Percentiles rank a stretch among this genome's conserved stretches.
These are phyloP conservation scores for Plasmodium knowlesi DNA, from an alignment of 169 alveolate genomes.

Conservation along the genomic window DNA sequence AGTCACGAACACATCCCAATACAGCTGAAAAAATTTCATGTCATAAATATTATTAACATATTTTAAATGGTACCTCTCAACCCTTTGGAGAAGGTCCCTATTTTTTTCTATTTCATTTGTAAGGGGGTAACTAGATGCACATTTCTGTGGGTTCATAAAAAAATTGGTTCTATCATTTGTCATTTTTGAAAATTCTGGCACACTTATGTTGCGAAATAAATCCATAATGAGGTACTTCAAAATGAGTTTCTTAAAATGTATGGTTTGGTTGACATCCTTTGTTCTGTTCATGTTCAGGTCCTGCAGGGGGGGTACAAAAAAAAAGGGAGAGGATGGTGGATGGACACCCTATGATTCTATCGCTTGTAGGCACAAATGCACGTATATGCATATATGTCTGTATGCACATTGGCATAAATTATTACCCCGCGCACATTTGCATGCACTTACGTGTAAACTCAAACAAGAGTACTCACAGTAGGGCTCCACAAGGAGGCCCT, in stretches of 20 bases:
- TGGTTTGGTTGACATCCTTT: neutral
- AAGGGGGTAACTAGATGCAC: neutral
- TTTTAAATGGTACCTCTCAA: constrained; percentile 37
- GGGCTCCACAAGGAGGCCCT: constrained; percentile 2
- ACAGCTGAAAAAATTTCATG: constrained; percentile 29
- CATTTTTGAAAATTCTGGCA: neutral
- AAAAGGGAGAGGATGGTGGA: neutral
- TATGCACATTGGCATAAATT: neutral
- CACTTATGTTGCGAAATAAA: constrained; percentile 16
- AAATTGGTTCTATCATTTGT: neutral
- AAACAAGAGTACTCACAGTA: constrained; percentile 20
- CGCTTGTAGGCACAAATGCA: neutral
- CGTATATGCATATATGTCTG: neutral
- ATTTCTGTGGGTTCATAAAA: neutral
- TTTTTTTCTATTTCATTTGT: constrained; percentile 6
- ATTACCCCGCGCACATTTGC: neutral
- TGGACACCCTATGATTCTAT: neutral
- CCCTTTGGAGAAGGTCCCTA: constrained; percentile 3
- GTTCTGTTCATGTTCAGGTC: constrained; percentile 31
- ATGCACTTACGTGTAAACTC: constrained; percentile 33
- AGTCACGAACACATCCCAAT: constrained; percentile 30
- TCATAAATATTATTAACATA: constrained; percentile 33
- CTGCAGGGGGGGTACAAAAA: constrained; percentile 2
- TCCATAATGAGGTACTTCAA: constrained; percentile 47
- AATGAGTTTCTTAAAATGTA: constrained; percentile 23